Evolutionary conservation across 495 filamentous ascomycete species (phyloP).

Genomic region (Aspergillus steynii): DNA sequence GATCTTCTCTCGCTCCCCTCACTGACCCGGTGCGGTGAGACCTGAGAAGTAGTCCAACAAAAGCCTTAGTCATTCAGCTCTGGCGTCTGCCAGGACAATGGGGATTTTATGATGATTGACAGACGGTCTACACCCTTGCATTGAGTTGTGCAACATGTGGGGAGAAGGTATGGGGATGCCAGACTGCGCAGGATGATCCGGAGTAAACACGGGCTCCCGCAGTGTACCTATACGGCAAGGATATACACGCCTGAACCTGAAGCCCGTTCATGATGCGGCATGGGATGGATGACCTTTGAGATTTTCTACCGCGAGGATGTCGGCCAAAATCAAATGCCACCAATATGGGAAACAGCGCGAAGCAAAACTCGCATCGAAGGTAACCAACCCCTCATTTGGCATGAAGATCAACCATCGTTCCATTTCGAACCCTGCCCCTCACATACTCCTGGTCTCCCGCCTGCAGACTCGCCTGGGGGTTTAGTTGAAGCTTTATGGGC

Average conservation of each 20-base stretch:
- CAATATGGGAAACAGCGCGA: background rate
- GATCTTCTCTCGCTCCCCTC: background rate
- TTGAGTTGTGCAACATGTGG: background rate
- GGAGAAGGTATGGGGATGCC: background rate
- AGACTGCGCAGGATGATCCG: background rate
- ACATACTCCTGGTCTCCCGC: background rate
- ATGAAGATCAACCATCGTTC: conserved; percentile 10
- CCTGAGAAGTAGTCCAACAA: background rate
- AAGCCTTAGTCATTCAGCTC: background rate
- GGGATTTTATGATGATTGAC: background rate
- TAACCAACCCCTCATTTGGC: conserved; percentile 14
- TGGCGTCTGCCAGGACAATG: background rate
- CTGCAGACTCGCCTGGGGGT: background rate
- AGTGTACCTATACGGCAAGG: background rate
- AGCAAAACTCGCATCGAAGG: background rate
- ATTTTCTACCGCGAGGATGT: background rate
- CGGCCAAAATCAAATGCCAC: background rate
- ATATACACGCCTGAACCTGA: background rate
- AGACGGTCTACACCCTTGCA: background rate
- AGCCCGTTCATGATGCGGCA: background rate
- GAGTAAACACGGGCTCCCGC: background rate
- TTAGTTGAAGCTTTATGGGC: conserved; percentile 1
- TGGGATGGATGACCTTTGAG: background rate
- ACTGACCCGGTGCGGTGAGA: background rate
- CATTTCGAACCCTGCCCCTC: conserved; percentile 4